phyloP scores from a whole-genome alignment of 352 stramenopile species.

The Elongisporangium anandrum region DNA sequence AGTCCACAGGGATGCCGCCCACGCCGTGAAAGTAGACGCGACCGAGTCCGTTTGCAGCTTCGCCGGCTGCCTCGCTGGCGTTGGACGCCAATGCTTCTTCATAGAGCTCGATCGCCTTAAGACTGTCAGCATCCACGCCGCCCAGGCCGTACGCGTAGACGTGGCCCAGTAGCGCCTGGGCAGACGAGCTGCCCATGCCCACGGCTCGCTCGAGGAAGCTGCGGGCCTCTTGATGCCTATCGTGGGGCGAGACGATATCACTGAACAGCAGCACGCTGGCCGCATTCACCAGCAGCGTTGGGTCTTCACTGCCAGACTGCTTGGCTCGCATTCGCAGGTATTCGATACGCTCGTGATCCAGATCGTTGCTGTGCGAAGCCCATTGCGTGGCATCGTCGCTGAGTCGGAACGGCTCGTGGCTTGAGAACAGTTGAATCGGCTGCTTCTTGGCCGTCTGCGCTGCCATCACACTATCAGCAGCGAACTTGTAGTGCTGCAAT shows the following conservation, averaged over 20 bases:
- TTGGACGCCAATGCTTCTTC: slow-evolving; percentile 7
- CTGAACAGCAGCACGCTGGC: slow-evolving; percentile 61
- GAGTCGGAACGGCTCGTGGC: slow-evolving; percentile 22
- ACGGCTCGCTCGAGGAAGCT: slow-evolving; percentile 37
- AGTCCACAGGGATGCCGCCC: slow-evolving; percentile 21
- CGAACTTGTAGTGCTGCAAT: slow-evolving; percentile 72
- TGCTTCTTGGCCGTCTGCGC: slow-evolving; percentile 13
- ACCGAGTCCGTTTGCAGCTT: slow-evolving; percentile 69
- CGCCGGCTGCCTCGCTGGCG: slow-evolving; percentile 8
- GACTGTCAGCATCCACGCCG: slow-evolving; percentile 15
- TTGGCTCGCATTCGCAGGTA: slow-evolving; percentile 39
- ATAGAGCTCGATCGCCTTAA: slow-evolving; percentile 37
- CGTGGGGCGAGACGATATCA: slow-evolving; percentile 22
- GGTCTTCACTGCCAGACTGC: slow-evolving; percentile 17
- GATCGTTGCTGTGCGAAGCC: slow-evolving; percentile 11
- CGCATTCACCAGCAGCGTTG: slow-evolving; percentile 28
- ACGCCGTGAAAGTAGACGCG: slow-evolving; percentile 50
- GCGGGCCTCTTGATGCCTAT: slow-evolving; percentile 27
- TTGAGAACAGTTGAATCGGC: slow-evolving; percentile 35
- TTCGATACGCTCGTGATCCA: slow-evolving; percentile 24
- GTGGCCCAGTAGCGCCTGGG: slow-evolving; percentile 54
- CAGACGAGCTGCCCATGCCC: slow-evolving; percentile 27
- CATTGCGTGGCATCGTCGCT: slow-evolving; percentile 24
- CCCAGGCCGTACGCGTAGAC: slow-evolving; percentile 59
- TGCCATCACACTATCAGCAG: slow-evolving; percentile 44